Base-by-base conservation (phyloP, 371 early-diverging fungal species). In the Mucor velutinosus region DNA sequence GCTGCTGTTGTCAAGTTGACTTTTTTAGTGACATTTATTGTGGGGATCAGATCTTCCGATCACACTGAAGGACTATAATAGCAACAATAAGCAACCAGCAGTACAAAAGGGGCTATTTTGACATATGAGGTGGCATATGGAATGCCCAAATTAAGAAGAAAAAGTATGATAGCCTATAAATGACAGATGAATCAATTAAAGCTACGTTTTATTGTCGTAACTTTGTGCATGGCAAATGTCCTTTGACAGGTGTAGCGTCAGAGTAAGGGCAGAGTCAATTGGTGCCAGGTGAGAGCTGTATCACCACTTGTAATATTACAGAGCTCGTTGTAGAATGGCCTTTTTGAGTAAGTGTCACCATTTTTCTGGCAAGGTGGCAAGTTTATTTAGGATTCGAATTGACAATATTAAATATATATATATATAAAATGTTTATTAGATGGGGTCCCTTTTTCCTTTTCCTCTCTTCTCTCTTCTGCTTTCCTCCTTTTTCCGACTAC, bases 361-460 rank as follows among this genome's bases (percentile, higher is more conserved):
- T 23, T 53, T 27, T 53, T 25, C 27, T 23, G 47, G 15, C 53
- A 53, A 53, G 15, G 25, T 27, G 53, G 53, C 53, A 53, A 53
- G 53, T 53, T 27, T 53, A 25, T 53, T 53, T 53, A 53, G 53
- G 53, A 27, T 23, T 53, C 41, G 27, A 53, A 53, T 27, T 53
- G 53, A 23, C 53, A 53, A 53, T 53, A 27, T 53, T 53, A 15
- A 53, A 53, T 45, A 19, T 45, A n/a, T n/a, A 53, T 53, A 53
- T 23, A 53, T 53, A 53, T 25, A 27, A 25, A 21, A 23, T 23
- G 12, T 23, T 49, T 51, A 25, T 51, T 19, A 47, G 41, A 41
- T 41, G 41, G 14, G 41, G 0, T 3, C 37, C 47, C 21, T 47
- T 47, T 47, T 47, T 47, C 10, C 23, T 53, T 53, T 53, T 27